Evolutionary conservation across 2,329 filamentous ascomycete species (phyloP).

Genomic region (Alternaria rosae): DNA sequence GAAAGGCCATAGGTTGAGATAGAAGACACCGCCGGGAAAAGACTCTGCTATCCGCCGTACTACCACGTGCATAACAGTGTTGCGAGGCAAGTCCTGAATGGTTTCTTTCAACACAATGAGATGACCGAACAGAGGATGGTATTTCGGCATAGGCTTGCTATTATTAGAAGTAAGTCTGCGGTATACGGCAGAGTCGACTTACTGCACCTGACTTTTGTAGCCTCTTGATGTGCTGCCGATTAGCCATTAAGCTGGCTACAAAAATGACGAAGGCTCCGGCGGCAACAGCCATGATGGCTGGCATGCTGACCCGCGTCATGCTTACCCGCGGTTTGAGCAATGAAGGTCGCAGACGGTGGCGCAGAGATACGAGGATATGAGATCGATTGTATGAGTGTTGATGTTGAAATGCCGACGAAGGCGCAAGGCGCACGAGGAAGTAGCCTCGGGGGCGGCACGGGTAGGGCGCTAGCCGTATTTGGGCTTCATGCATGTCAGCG

Average conservation of each 20-base stretch:
- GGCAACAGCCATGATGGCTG: constrained; percentile 6
- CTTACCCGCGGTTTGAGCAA: background rate
- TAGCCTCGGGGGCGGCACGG: background rate
- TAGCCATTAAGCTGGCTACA: constrained; percentile 4
- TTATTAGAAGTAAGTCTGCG: background rate
- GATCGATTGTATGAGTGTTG: background rate
- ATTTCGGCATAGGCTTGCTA: constrained; percentile 22
- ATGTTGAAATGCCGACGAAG: background rate
- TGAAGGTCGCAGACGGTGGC: background rate
- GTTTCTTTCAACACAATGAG: constrained; percentile 15
- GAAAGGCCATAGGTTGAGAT: constrained; percentile 30
- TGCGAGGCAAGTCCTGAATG: constrained; percentile 10
- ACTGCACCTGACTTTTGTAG: constrained; percentile 7
- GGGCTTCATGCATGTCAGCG: background rate
- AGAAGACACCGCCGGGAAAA: constrained; percentile 19
- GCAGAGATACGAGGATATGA: background rate
- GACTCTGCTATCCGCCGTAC: constrained; percentile 34
- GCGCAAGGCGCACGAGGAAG: background rate
- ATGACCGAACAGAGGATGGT: constrained; percentile 20
- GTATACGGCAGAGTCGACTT: background rate
- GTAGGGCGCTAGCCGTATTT: background rate
- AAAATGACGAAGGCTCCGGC: constrained; percentile 7
- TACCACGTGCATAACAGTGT: constrained; percentile 14
- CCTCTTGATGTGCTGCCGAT: constrained; percentile 8
- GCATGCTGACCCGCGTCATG: constrained; percentile 8